Conservation (phyloP, 306 rosid genomes). For the Delonix regia region DNA sequence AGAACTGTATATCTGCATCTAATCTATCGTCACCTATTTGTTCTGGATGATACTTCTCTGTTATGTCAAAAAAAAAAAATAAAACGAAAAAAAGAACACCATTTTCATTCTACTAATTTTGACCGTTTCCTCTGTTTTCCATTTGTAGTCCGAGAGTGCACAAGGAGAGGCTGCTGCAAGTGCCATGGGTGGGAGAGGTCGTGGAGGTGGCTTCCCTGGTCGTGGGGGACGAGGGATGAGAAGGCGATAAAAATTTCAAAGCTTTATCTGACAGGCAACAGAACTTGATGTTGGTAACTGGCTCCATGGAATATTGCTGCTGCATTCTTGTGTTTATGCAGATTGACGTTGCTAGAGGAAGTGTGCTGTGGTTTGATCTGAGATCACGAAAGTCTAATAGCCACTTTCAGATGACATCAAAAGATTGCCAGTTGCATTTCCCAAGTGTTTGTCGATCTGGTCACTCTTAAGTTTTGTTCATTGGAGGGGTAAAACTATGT, state of each 20-base stretch:
- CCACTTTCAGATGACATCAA: background rate
- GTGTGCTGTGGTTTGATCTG: slow-evolving; percentile 36
- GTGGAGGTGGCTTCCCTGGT: slow-evolving; percentile 86
- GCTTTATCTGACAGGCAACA: background rate
- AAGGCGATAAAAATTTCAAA: slow-evolving; percentile 49
- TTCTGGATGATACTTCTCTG: background rate
- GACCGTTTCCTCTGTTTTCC: slow-evolving; percentile 23
- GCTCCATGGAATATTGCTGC: slow-evolving; percentile 14
- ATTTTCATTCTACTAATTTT: slow-evolving; percentile 12
- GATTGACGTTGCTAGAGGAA: slow-evolving; percentile 28
- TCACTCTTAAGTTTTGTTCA: slow-evolving; percentile 4
- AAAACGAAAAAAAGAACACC: background rate
- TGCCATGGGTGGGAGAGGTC: slow-evolving; percentile 98
- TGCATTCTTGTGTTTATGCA: slow-evolving; percentile 20
- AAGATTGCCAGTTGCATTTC: slow-evolving; percentile 32
- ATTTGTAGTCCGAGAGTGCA: slow-evolving; percentile 92
- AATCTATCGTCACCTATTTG: background rate
- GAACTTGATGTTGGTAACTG: slow-evolving; percentile 20
- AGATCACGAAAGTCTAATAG: slow-evolving; percentile 23
- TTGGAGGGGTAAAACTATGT: slow-evolving; percentile 30
- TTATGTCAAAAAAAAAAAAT: background rate
- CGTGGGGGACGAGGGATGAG: slow-evolving; percentile 98
- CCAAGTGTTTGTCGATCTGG: slow-evolving; percentile 28
- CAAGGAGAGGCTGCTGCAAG: slow-evolving; percentile 99
- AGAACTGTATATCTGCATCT: too few species aligned